Percentiles rank a stretch among this genome's conserved stretches.
Evolutionary conservation across 2,329 filamentous ascomycete species (phyloP).

Genomic region (Pseudogymnoascus sp.): DNA sequence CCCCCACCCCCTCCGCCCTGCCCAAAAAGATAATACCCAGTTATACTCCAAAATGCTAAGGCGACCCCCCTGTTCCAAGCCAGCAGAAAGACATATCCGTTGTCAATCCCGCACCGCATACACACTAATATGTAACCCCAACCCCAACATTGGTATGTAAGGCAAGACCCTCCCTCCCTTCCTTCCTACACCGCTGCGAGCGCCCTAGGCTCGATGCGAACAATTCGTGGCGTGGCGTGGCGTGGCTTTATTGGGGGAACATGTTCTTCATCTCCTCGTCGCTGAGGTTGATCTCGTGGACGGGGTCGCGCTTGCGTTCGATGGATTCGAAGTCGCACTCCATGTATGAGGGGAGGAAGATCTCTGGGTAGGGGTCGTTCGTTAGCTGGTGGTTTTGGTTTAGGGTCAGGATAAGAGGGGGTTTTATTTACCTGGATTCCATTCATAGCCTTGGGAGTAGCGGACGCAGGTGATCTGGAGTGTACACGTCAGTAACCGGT

Average conservation of each 20-base stretch:
- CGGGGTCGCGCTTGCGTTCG: constrained; percentile 68
- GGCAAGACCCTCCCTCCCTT: not conserved
- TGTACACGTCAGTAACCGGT: constrained; percentile 9
- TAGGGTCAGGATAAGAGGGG: not conserved
- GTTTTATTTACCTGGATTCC: constrained; percentile 61
- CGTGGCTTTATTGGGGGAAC: constrained; percentile 50
- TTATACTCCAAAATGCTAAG: not conserved
- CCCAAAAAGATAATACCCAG: not conserved
- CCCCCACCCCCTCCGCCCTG: too few species aligned
- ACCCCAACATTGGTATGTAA: not conserved
- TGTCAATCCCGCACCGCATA: not conserved
- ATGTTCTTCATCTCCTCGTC: constrained; percentile 68
- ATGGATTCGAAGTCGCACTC: constrained; percentile 69
- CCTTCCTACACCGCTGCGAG: not conserved
- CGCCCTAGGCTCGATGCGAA: not conserved
- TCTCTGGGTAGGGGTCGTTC: constrained; percentile 43
- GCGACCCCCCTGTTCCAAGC: not conserved
- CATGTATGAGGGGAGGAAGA: constrained; percentile 72
- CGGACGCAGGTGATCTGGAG: constrained; percentile 70
- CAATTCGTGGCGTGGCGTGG: not conserved
- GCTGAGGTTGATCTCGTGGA: constrained; percentile 69
- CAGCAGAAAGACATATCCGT: not conserved
- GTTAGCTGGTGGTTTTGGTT: constrained; percentile 2
- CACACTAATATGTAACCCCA: constrained; percentile 3
- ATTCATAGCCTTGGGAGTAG: constrained; percentile 72